Evolutionary conservation across 179 eudicot species (phyloP).

Genomic region (Pouteria campechiana): DNA sequence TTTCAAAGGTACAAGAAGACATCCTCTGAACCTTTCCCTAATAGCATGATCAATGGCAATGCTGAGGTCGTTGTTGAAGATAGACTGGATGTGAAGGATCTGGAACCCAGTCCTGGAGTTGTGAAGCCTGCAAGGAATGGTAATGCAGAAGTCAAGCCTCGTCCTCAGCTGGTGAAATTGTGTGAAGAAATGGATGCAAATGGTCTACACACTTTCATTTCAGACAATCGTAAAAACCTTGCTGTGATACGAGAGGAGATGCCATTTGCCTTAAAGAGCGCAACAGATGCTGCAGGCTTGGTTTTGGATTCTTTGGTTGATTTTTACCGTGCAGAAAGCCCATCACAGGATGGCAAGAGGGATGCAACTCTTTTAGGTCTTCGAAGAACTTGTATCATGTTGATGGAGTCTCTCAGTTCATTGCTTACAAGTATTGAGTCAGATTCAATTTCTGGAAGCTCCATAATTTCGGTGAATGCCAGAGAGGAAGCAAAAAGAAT

Average conservation of each 20-base stretch:
- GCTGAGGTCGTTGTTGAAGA: conserved; percentile 21
- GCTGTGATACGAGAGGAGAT: conserved; percentile 87
- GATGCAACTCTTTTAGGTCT: conserved; percentile 82
- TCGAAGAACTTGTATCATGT: conserved; percentile 89
- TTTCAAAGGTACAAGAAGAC: conserved; percentile 50
- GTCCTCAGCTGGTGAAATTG: conserved; percentile 68
- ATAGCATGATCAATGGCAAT: too few species aligned
- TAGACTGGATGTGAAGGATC: conserved; percentile 20
- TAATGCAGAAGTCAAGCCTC: conserved; percentile 43
- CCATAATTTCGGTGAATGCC: conserved; percentile 43
- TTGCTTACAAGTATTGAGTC: conserved; percentile 37
- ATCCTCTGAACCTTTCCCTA: conserved; percentile 23
- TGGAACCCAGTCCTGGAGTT: conserved; percentile 42
- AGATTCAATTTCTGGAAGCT: conserved; percentile 28
- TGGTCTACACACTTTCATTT: conserved; percentile 88
- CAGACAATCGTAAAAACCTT: conserved; percentile 97
- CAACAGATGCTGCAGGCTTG: conserved; percentile 73
- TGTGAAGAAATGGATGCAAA: conserved; percentile 84
- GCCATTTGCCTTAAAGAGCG: conserved; percentile 75
- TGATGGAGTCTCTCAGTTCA: conserved; percentile 91
- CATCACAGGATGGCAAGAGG: conserved; percentile 68
- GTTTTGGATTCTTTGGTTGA: conserved; percentile 77
- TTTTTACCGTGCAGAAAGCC: conserved; percentile 52
- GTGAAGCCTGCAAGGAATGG: conserved; percentile 36
- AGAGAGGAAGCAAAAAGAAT: conserved; percentile 66